Evolutionary conservation across 2,329 filamentous ascomycete genomes (phyloP), one percentile per base, ranked within the genome.

Genomic region (Alternaria viburni): DNA sequence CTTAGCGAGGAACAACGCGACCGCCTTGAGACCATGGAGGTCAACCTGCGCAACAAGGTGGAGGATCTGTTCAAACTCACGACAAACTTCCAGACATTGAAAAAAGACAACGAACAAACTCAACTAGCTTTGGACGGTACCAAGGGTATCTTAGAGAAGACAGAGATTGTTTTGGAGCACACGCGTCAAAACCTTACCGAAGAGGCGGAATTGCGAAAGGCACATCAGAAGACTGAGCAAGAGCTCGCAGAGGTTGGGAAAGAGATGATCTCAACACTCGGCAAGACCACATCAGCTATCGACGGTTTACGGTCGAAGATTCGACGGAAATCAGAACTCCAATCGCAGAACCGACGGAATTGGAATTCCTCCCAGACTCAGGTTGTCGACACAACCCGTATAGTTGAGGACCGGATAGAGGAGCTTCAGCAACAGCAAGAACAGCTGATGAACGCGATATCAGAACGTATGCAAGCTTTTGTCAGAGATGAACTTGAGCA

Each of bases 1-100:
- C 86, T 98, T 43, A 91, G 91, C 69, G 95, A 98, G 73, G 96
- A 99, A 77, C 95, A 98, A 74, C 87, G 90, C 8, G 93, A 95
- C 70, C 95, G 93, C 79, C 93, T 99, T 50, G 93, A 97, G 76
- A 94, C 93, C 0, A 90, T 98, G 82, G 96, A 99, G 78, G 88
- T 87, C 41, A 97, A 96, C 73, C 84, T 99, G 58, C 89, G 93
- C 21, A 96, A 97, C 82, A 98, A 97, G 78, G 90, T 96, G 2
- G 93, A 98, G 73, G 94, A 99, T 78, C 85, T 99, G 0, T 94
- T 97, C 77, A 88, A 89, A 11, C 83, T 98, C 41, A 97, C 92
- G 0, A 93, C 91, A 45, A 93, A 89, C 68, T 97, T 98, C 78
- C 93, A 94, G 81, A 89, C 88, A 1, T 81, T 98, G 71, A 97